Conservation (phyloP, 2,329 filamentous ascomycete species). For the Neospermospora avenae region DNA sequence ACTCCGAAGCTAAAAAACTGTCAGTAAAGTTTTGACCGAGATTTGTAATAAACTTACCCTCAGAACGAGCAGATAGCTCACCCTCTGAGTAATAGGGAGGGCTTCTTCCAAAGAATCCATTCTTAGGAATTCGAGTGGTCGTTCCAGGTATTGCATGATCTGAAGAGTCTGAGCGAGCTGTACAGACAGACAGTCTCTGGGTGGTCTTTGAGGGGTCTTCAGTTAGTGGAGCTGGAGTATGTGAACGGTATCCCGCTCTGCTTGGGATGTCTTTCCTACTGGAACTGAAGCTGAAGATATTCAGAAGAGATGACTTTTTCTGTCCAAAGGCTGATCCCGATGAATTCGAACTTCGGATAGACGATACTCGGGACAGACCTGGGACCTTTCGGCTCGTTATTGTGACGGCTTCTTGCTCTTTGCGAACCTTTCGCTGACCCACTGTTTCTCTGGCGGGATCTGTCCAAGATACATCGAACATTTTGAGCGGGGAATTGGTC, state of each 20-base stretch:
- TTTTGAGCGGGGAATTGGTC: constrained; percentile 10
- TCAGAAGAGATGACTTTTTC: constrained; percentile 14
- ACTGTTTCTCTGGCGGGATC: constrained; percentile 34
- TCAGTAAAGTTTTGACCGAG: background rate
- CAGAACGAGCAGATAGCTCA: constrained; percentile 24
- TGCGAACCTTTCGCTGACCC: constrained; percentile 32
- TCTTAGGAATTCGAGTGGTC: background rate
- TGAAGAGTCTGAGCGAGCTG: constrained; percentile 5
- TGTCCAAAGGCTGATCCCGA: constrained; percentile 6
- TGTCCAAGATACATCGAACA: constrained; percentile 36
- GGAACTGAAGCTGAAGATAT: constrained; percentile 10
- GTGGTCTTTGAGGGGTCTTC: background rate
- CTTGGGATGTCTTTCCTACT: constrained; percentile 4
- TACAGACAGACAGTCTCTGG: constrained; percentile 10
- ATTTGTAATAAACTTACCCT: constrained; percentile 18
- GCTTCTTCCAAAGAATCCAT: constrained; percentile 6
- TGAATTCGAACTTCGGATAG: constrained; percentile 17
- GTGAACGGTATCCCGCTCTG: background rate
- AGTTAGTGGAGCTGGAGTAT: background rate
- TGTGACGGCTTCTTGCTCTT: constrained; percentile 21
- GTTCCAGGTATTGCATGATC: background rate
- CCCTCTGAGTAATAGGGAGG: constrained; percentile 11
- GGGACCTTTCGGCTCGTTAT: background rate
- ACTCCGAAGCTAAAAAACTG: constrained; percentile 37
- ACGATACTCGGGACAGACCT: constrained; percentile 13